These are phyloP conservation scores for Sutorius eximius DNA, from an alignment of 1,284 basidiomycete genomes.

Conservation along the genomic window DNA sequence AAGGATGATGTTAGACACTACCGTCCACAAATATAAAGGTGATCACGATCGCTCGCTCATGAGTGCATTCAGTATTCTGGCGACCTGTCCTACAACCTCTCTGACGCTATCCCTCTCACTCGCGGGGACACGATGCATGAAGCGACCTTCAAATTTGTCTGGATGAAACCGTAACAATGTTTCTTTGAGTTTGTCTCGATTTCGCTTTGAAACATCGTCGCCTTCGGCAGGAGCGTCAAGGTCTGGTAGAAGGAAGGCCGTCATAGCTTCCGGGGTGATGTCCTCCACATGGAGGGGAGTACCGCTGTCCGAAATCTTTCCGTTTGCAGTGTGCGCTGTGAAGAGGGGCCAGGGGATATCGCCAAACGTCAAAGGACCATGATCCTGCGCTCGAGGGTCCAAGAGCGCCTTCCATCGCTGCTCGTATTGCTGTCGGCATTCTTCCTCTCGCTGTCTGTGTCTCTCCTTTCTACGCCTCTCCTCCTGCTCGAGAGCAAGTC, in stretches of 20 bases:
- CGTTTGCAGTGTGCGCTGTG: slow-evolving; percentile 6
- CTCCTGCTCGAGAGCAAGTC: slow-evolving; percentile 50
- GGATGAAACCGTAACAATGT: slow-evolving; percentile 81
- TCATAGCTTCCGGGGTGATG: slow-evolving; percentile 58
- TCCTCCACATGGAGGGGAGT: slow-evolving; percentile 42
- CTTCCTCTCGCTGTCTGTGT: slow-evolving; percentile 41
- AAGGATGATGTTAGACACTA: neutral
- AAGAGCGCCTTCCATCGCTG: slow-evolving; percentile 57
- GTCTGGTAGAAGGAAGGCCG: slow-evolving; percentile 59
- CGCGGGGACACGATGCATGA: slow-evolving; percentile 56
- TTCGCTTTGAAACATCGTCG: slow-evolving; percentile 37
- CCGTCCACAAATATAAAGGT: neutral
- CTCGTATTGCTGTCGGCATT: slow-evolving; percentile 57
- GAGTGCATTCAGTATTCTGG: slow-evolving; percentile 49
- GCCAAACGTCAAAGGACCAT: slow-evolving; percentile 43
- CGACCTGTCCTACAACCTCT: slow-evolving; percentile 76
- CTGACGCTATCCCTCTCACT: slow-evolving; percentile 71
- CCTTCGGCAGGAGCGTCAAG: slow-evolving; percentile 18
- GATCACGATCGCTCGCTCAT: slow-evolving; percentile 36
- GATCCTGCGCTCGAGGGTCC: slow-evolving; percentile 25
- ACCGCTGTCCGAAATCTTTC: slow-evolving; percentile 8
- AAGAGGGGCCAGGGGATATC: slow-evolving; percentile 84
- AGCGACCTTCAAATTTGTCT: slow-evolving; percentile 79
- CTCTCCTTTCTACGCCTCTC: slow-evolving; percentile 46
- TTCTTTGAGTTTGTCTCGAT: slow-evolving; percentile 67